Base-by-base conservation (phyloP, 1,284 basidiomycete species). In the Pyrrhoderma noxium region DNA sequence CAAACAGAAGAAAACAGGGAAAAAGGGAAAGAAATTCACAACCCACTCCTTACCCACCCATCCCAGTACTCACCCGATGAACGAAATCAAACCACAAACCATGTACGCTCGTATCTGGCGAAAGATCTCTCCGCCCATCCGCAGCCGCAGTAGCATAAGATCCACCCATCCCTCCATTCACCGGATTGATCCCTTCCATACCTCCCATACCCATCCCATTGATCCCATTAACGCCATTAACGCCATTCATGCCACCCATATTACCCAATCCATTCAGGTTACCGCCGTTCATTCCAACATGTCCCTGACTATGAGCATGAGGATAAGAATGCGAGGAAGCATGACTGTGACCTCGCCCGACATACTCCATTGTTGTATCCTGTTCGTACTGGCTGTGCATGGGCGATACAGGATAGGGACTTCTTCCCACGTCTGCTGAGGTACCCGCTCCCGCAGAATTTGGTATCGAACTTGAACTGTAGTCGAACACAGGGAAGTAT, bases 401-500 rank as follows among this genome's bases (percentile, higher is more conserved):
- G 27, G 40, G 48, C 8, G n/a, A 18, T 25, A 43, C 19, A 19
- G 45, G 44, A 19, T 23, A 39, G 14, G 31, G 23, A 36, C 22
- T 60, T 11, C 3, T 14, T 42, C 61, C 62, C 27, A 31, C 11
- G 11, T 31, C 27, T 5, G 27, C 27, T 56, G 63, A 8, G 16
- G 5, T 64, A 22, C 62, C 58, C 31, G 62, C 61, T 51, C 70
- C 68, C 5, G 27, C 27, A 31, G 27, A 31, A 11, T 31, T 31
- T 11, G 7, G 27, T 5, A 11, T 11, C 11, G 27, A 31, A 11
- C 27, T 31, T 31, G 11, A 31, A 13, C 70, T 73, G 62, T 88
- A 87, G 61, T 87, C 85, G 58, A 84, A 87, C 27, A 86, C 85
- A 1, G 82, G 76, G 71, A 88, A 86, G 59, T 87, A 88, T 57